Evolutionary conservation across 2,329 filamentous ascomycete species (phyloP).

Genomic region (Aspergillus puulaauensis): DNA sequence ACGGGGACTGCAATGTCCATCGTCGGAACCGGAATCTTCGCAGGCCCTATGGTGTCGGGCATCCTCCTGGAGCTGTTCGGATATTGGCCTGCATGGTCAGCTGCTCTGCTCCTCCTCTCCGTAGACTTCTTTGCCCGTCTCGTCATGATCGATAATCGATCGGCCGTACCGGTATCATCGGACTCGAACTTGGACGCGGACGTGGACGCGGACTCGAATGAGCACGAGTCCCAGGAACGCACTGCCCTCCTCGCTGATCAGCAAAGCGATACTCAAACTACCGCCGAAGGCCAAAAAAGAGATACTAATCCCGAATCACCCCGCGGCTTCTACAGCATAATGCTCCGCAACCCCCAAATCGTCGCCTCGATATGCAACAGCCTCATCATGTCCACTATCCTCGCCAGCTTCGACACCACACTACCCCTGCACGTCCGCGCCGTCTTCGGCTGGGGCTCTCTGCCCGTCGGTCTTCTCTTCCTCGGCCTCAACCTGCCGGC

Average conservation of each 20-base stretch:
- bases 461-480: constrained; percentile 57
- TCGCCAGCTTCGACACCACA: constrained; percentile 56
- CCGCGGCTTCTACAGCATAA: constrained; percentile 32
- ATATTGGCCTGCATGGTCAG: constrained; percentile 33
- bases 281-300: too few relatives aligned
- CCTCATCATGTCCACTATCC: constrained; percentile 49
- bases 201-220: not conserved
- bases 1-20: constrained; percentile 26
- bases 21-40: constrained; percentile 26
- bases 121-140: constrained; percentile 30
- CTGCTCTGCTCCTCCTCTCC: constrained; percentile 25
- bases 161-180: not conserved
- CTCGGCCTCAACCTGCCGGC: constrained; percentile 57
- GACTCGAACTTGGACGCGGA: too few relatives aligned
- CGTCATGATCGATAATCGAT: constrained; percentile 28
- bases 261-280: not conserved
- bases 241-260: not conserved
- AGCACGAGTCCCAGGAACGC: not conserved
- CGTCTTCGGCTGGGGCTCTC: constrained; percentile 56
- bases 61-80: constrained; percentile 27
- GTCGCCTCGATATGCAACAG: constrained; percentile 42
- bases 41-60: constrained; percentile 30
- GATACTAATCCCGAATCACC: not conserved
- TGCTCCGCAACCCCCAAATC: constrained; percentile 45
- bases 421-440: constrained; percentile 55